Conservation (phyloP, 2,329 filamentous ascomycete genomes). For the Drechslerella dactyloides region DNA sequence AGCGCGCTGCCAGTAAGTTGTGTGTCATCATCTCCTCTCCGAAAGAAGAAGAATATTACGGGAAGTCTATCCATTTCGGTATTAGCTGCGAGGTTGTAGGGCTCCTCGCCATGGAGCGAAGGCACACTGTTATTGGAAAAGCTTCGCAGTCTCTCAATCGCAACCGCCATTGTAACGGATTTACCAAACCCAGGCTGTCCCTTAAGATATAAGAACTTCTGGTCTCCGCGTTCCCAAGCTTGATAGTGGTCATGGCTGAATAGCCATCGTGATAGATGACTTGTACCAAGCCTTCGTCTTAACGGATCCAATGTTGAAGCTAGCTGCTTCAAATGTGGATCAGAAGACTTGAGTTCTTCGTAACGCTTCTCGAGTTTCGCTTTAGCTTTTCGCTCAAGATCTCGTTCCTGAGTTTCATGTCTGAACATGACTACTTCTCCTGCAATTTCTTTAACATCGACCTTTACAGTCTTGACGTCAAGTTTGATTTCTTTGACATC, state of each 20-base stretch:
- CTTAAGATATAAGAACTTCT: conserved; percentile 38
- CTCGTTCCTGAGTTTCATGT: conserved; percentile 3
- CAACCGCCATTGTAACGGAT: conserved; percentile 29
- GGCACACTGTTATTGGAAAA: neutral
- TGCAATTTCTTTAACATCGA: conserved; percentile 11
- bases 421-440: conserved; percentile 19
- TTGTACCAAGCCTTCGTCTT: conserved; percentile 15
- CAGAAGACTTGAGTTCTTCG: conserved; percentile 12
- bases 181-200: conserved; percentile 36
- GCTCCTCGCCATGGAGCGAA: neutral
- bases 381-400: neutral
- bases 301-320: conserved; percentile 20
- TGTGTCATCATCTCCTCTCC: conserved; percentile 33
- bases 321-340: conserved; percentile 27
- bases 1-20: conserved; percentile 20
- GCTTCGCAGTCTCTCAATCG: conserved; percentile 13
- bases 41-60: conserved; percentile 45
- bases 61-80: neutral
- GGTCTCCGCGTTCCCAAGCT: conserved; percentile 20
- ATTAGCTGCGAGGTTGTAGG: neutral
- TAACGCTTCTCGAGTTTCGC: conserved; percentile 12
- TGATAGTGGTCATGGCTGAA: conserved; percentile 25
- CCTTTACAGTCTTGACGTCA: too few species aligned
- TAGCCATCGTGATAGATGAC: conserved; percentile 31
- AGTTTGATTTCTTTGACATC: conserved; percentile 18